These are phyloP conservation scores for Teratosphaeria destructans DNA, from an alignment of 2,329 filamentous ascomycete genomes.

Conservation along the genomic window DNA sequence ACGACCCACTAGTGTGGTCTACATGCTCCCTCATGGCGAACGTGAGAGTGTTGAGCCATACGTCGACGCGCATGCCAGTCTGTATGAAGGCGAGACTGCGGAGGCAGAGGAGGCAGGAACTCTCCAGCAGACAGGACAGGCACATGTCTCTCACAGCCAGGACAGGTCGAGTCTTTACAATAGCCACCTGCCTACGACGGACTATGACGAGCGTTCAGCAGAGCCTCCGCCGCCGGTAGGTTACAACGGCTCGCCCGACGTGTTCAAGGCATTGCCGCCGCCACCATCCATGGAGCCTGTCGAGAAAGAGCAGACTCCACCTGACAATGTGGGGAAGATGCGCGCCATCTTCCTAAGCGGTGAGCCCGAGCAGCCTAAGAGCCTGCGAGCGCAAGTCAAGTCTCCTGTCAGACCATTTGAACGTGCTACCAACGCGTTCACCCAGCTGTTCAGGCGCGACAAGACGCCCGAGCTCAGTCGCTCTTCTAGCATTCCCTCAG, in stretches of 20 bases:
- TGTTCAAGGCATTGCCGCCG: not conserved
- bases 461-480: constrained; percentile 5
- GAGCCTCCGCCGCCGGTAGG: not conserved
- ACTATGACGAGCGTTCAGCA: not conserved
- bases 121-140: not conserved
- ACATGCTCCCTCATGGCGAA: not conserved
- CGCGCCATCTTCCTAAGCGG: constrained; percentile 19
- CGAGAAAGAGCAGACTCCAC: not conserved
- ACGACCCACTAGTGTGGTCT: not conserved
- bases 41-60: not conserved
- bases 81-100: not conserved
- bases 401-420: constrained; percentile 28
- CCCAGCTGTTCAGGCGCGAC: constrained; percentile 25
- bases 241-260: not conserved
- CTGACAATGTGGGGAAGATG: constrained; percentile 11
- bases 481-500: not conserved
- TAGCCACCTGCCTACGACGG: not conserved
- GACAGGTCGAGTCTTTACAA: not conserved
- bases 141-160: not conserved
- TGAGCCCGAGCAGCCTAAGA: constrained; percentile 17
- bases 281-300: not conserved
- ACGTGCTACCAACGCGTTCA: constrained; percentile 29
- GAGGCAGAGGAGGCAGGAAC: not conserved
- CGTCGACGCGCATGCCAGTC: not conserved
- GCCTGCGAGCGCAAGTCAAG: constrained; percentile 21